Conservation (phyloP, 345 rosid species). For the Eucalyptus tenuipes region DNA sequence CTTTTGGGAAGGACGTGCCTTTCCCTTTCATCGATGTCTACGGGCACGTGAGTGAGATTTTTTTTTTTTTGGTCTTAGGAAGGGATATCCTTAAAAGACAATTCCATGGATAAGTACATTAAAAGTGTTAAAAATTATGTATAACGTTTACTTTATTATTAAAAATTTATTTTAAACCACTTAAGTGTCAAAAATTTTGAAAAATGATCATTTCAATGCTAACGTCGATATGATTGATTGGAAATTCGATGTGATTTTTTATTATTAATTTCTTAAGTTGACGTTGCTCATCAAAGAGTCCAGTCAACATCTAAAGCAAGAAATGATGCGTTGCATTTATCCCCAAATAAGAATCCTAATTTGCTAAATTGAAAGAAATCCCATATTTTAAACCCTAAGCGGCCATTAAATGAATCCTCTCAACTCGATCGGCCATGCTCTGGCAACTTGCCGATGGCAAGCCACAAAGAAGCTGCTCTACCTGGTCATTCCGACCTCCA, state of each 20-base stretch:
- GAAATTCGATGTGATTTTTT: fast-evolving
- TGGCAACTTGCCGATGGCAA: fast-evolving
- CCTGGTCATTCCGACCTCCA: fast-evolving
- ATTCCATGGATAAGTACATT: too few relatives aligned
- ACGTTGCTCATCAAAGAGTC: fast-evolving
- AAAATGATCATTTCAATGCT: fast-evolving
- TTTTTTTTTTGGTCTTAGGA: too few relatives aligned
- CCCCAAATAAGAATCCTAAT: too few relatives aligned
- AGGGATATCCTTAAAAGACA: not conserved
- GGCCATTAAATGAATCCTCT: too few relatives aligned
- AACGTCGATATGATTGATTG: fast-evolving
- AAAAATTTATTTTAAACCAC: too few relatives aligned
- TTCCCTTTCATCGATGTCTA: not conserved
- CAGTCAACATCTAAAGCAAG: fast-evolving
- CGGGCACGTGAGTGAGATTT: not conserved
- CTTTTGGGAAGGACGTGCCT: not conserved
- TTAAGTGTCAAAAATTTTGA: fast-evolving
- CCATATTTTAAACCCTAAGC: too few relatives aligned
- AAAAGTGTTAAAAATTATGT: fast-evolving
- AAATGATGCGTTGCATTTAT: too few relatives aligned
- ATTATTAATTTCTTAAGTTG: too few relatives aligned
- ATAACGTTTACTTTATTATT: fast-evolving
- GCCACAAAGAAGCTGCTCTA: too few relatives aligned
- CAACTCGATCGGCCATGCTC: too few relatives aligned
- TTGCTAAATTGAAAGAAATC: too few relatives aligned